Conservation (phyloP, 2,329 filamentous ascomycete species). For the Verticillium klebahnii region DNA sequence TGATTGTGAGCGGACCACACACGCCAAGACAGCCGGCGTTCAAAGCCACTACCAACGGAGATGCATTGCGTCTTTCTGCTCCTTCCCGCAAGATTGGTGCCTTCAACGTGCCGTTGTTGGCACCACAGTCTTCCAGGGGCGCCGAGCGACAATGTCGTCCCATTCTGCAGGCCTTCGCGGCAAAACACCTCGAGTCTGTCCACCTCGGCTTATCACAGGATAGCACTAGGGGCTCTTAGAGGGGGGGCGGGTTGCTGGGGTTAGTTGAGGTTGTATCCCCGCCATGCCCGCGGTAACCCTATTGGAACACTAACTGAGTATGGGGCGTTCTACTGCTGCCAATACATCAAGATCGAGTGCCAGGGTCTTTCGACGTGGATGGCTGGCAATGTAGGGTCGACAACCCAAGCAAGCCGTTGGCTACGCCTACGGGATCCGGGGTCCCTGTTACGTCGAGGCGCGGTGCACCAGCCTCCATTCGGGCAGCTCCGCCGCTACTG, state of each 20-base stretch:
- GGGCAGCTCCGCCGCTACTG: not conserved
- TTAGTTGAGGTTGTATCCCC: not conserved
- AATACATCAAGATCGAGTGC: not conserved
- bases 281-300: not conserved
- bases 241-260: not conserved
- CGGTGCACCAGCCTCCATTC: not conserved
- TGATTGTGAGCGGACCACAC: not conserved
- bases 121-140: too few relatives aligned
- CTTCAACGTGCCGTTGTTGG: too few relatives aligned
- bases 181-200: not conserved
- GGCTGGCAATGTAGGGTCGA: not conserved
- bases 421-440: not conserved
- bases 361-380: not conserved
- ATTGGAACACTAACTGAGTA: not conserved
- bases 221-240: not conserved
- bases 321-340: not conserved
- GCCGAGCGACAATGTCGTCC: not conserved
- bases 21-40: not conserved
- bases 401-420: not conserved
- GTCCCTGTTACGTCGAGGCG: not conserved
- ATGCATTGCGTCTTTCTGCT: too few relatives aligned
- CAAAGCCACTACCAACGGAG: too few relatives aligned
- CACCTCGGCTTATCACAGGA: not conserved
- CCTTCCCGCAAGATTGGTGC: too few relatives aligned
- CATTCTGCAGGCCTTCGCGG: not conserved